Base-by-base conservation (phyloP, 225 moss, liverwort and hornwort genomes). In the Rhytidiadelphus loreus region DNA sequence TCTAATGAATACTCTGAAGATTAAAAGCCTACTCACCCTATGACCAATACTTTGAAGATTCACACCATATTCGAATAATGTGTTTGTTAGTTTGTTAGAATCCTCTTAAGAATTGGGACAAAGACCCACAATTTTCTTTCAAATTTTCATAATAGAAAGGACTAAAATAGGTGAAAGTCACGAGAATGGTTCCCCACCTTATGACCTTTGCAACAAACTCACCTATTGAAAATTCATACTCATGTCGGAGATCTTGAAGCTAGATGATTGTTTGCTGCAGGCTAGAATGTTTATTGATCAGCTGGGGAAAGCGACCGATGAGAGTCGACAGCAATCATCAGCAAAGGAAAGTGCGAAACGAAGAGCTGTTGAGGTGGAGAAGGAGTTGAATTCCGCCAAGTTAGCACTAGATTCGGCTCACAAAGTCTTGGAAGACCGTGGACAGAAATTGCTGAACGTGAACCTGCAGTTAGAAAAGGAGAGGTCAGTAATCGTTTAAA, bases 271-370 rank as follows among this genome's bases (percentile, higher is more conserved):
- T 50, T 88, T 84, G 74, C 66, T 94, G 90, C 95, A 98, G 97
- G 94, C 92, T 79, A 94, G 91, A 89, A 56, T 92, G 13, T 95
- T 90, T 68, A 86, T 97, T 82, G 97, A 97, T 88, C 97, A 98
- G 89, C 92, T 95, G 71, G 93, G 87, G 43, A 98, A 95, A 92
- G 97, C 95, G 69, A 93, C 95, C 44, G 98, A 98, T 59, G 98
- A 98, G 79, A 93, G 89, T 85, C 96, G 96, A 72, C 91, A 94
- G 76, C 94, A 95, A 85, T 86, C 89, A 64, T 94, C 95, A 66
- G 91, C 94, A 46, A 87, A 93, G 93, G 98, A 97, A 82, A 94
- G 77, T 89, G 95, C 92, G 50, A 97, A 94, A 87, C 95, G 96
- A 32, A 95, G 87, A 87, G 91, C 94, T 86, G 83, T 86, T 24